Conservation (phyloP, 495 filamentous ascomycete genomes). For the Amphirosellinia nigrospora region DNA sequence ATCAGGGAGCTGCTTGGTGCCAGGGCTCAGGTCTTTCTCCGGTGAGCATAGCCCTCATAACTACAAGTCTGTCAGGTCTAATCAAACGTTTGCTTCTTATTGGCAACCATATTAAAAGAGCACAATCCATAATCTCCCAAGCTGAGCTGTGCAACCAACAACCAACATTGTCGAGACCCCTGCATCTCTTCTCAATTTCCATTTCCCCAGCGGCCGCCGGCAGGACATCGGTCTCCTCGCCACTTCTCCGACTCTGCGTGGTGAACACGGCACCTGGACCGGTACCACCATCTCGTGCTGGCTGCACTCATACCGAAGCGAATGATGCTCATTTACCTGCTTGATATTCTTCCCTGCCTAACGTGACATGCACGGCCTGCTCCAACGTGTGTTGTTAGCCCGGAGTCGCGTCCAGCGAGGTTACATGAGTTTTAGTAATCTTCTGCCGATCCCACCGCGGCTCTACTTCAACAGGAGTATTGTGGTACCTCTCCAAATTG, state of each 20-base stretch:
- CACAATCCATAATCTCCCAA: conserved; percentile 3
- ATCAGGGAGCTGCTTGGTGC: neutral
- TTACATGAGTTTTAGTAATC: conserved; percentile 29
- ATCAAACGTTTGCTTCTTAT: neutral
- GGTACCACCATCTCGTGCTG: conserved; percentile 7
- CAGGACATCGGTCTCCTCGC: conserved; percentile 20
- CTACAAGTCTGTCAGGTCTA: conserved; percentile 2
- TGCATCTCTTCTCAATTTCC: conserved; percentile 16
- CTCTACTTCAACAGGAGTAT: conserved; percentile 12
- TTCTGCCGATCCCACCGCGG: conserved; percentile 20
- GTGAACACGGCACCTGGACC: conserved; percentile 10
- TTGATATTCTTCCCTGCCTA: conserved; percentile 5
- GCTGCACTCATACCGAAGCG: conserved; percentile 17
- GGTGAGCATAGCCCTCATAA: neutral
- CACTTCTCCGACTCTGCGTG: neutral
- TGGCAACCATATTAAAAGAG: conserved; percentile 3
- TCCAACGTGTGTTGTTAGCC: conserved; percentile 7
- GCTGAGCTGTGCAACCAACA: conserved; percentile 24
- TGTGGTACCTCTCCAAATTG: conserved; percentile 18
- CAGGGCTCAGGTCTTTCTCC: neutral
- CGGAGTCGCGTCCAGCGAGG: conserved; percentile 14
- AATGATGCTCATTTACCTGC: conserved; percentile 16
- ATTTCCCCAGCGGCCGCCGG: conserved; percentile 20
- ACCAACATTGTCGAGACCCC: conserved; percentile 18
- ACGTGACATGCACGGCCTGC: conserved; percentile 14